A percentile compares a stretch with the other conserved stretches of the same genome.
Conservation (phyloP, 2,329 filamentous ascomycete species). For the Metarhizium rileyi region DNA sequence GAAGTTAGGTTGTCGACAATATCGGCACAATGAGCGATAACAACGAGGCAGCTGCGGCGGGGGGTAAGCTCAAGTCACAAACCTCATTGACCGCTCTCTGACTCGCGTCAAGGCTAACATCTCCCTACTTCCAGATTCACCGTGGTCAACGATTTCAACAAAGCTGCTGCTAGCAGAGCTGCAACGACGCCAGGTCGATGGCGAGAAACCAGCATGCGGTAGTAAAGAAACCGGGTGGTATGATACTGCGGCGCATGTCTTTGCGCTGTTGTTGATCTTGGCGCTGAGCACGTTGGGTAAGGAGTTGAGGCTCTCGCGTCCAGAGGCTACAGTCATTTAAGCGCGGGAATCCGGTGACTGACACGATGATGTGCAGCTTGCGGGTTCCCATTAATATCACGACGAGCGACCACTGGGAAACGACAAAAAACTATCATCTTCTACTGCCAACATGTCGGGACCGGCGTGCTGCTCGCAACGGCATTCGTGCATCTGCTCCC, state of each 20-base stretch:
- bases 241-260: conserved; percentile 57
- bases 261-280: conserved; percentile 58
- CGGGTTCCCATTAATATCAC: conserved; percentile 56
- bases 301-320: conserved; percentile 9
- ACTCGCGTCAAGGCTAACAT: not conserved
- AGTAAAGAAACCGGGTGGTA: conserved; percentile 45
- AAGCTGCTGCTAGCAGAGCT: conserved; percentile 43
- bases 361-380: conserved; percentile 36
- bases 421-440: conserved; percentile 53
- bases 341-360: not conserved
- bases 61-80: conserved; percentile 1
- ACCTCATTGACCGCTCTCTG: too few species aligned
- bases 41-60: conserved; percentile 9
- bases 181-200: conserved; percentile 32
- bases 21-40: conserved; percentile 9
- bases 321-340: not conserved
- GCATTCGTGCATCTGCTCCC: conserved; percentile 72
- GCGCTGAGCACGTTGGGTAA: conserved; percentile 47
- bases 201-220: conserved; percentile 40
- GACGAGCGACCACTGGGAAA: conserved; percentile 45
- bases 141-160: conserved; percentile 42
- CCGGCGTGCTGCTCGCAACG: conserved; percentile 76
- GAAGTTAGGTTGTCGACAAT: conserved; percentile 1
- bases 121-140: conserved; percentile 15
- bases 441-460: conserved; percentile 66